Base-by-base conservation (phyloP, 1,284 basidiomycete genomes). In the Rhodotorula mucilaginosa region DNA sequence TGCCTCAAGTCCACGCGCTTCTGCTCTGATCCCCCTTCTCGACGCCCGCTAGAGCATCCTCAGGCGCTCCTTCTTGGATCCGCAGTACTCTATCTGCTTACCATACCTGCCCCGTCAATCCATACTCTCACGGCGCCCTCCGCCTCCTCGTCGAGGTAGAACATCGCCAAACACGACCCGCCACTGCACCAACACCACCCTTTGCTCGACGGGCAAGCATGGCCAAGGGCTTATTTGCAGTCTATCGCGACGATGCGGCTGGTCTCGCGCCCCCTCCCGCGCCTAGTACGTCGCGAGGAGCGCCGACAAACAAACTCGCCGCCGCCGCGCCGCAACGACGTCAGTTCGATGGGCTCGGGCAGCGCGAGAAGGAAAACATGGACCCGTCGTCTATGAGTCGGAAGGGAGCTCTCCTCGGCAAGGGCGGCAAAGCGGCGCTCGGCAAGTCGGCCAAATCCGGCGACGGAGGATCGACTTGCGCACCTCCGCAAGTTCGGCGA, bases 331-430 rank as follows among this genome's bases (percentile, higher is more conserved):
- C 46, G 63, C 19, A 48, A 69, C 18, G 65, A 60, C 31, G 65
- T 34, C 49, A 46, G 2, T 29, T 13, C 31, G 46, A 61, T 16
- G 44, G 52, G 18, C 52, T 57, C 7, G 16, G 23, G 7, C 48
- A 58, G 44, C 54, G 44, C 49, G 60, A 67, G 46, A 74, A 74
- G 69, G 73, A 74, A 68, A 74, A 74, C 44, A 5, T 69, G 2
- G 67, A 74, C n/a, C 71, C 73, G 12, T 61, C 54, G 19, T 58
- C 54, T 10, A 46, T 8, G 12, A 44, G 10, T 5, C 18, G 26
- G 13, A 56, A 68, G 49, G 47, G 7, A 2, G 26, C 47, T 1
- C 31, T 31, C 26, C 12, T 57, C 21, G 64, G 58, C 29, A 70
- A 64, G 61, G 58, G 48, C 15, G 58, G 48, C 15, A 65, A 59